Conservation (phyloP, 106 monocot genomes). For the Dendrobium huoshanense region DNA sequence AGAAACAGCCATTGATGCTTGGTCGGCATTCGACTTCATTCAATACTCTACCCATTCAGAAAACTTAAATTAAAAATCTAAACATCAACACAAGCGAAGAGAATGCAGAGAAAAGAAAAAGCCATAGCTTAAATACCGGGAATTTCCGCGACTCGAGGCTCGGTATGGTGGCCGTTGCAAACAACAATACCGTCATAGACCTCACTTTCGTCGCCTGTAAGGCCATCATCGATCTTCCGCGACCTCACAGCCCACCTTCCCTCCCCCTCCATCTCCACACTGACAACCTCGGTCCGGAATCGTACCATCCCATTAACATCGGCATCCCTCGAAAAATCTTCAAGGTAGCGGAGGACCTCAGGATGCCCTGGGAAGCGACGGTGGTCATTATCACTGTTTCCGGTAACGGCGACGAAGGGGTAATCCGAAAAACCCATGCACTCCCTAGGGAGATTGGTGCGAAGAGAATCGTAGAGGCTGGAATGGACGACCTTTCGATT, state of each 20-base stretch:
- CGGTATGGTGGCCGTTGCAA: constrained; percentile 82
- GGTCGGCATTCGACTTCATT: neutral
- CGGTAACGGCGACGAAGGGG: constrained; percentile 45
- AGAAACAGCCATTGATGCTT: neutral
- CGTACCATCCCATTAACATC: constrained; percentile 36
- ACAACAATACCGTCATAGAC: constrained; percentile 81
- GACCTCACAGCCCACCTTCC: constrained; percentile 56
- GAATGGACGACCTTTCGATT: constrained; percentile 38
- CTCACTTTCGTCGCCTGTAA: constrained; percentile 23
- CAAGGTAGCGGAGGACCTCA: constrained; percentile 78
- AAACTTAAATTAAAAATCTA: neutral
- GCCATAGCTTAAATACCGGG: constrained; percentile 39
- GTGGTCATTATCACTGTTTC: constrained; percentile 14
- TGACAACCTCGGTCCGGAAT: constrained; percentile 63
- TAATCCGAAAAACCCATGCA: constrained; percentile 88
- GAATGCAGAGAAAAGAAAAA: neutral
- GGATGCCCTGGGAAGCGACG: constrained; percentile 68
- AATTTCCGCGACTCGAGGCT: constrained; percentile 69
- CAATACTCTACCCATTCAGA: neutral
- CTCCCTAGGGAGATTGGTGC: constrained; percentile 89
- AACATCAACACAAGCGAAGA: neutral
- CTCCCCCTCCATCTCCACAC: constrained; percentile 40
- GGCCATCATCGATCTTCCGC: constrained; percentile 14
- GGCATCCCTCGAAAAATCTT: constrained; percentile 69
- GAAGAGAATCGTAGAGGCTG: constrained; percentile 84